Evolutionary conservation across 441 rosid species (phyloP).

Genomic region (Populus hybrid): DNA sequence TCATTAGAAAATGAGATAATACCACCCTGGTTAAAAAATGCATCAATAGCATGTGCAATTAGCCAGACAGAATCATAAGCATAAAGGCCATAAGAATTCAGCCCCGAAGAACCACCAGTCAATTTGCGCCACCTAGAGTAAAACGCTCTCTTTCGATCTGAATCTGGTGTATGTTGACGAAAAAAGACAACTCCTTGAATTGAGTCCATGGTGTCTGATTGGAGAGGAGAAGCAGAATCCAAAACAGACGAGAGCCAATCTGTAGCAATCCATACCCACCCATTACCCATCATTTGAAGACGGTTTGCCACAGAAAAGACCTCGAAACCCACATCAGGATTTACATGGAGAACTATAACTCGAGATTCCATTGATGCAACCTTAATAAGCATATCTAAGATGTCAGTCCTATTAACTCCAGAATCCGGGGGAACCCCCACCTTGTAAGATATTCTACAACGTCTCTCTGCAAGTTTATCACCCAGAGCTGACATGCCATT

Average conservation of each 20-base stretch:
- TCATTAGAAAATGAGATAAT: constrained; percentile 67
- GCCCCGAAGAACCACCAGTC: constrained; percentile 49
- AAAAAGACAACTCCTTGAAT: constrained; percentile 76
- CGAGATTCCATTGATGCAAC: constrained; percentile 76
- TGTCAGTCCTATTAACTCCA: constrained; percentile 28
- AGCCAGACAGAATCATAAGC: constrained; percentile 91
- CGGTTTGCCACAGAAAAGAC: constrained; percentile 59
- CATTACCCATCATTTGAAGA: constrained; percentile 86
- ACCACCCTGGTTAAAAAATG: constrained; percentile 68
- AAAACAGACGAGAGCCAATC: constrained; percentile 71
- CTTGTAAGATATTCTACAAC: constrained; percentile 67
- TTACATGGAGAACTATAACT: constrained; percentile 62
- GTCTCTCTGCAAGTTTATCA: constrained; percentile 68
- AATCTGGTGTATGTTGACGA: constrained; percentile 76
- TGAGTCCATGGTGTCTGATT: constrained; percentile 51
- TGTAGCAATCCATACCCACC: constrained; percentile 90
- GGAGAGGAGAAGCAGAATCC: constrained; percentile 54
- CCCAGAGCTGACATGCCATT: constrained; percentile 65
- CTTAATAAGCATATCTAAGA: constrained; percentile 72
- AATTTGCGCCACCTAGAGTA: constrained; percentile 53
- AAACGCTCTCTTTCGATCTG: constrained; percentile 51
- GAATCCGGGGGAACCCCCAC: constrained; percentile 50
- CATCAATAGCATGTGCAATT: constrained; percentile 67
- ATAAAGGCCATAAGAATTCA: constrained; percentile 73
- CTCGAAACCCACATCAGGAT: constrained; percentile 43